phyloP scores from a whole-genome alignment of 1,284 basidiomycete species.

The Trametes polyzona region DNA sequence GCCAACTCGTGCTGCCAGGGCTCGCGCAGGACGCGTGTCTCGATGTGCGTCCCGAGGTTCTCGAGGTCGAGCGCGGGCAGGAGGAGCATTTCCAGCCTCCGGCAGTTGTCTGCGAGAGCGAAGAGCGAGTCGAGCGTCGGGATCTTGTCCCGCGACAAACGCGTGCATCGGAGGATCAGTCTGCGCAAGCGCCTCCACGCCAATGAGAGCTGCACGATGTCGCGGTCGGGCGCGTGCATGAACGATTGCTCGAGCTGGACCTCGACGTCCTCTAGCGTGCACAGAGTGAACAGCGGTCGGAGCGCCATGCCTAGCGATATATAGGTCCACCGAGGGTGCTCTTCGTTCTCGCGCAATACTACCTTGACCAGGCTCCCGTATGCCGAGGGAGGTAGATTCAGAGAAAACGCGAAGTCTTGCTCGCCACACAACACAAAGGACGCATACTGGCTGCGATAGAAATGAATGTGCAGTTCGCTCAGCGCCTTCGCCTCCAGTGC shows the following conservation, averaged over 20 bases:
- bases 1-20: neutral
- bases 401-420: constrained; percentile 9
- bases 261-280: constrained; percentile 16
- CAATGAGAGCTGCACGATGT: constrained; percentile 3
- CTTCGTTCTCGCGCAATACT: constrained; percentile 3
- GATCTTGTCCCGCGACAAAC: neutral
- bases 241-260: constrained; percentile 6
- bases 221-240: constrained; percentile 6
- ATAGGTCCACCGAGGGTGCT: constrained; percentile 2
- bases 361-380: constrained; percentile 5
- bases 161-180: constrained; percentile 11
- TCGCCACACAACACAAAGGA: neutral
- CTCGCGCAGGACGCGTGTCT: neutral
- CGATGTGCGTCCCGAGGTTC: neutral
- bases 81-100: constrained; percentile 2
- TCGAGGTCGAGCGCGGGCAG: constrained; percentile 12
- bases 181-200: constrained; percentile 11
- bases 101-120: constrained; percentile 7
- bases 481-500: constrained; percentile 5
- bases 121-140: constrained; percentile 7
- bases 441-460: constrained; percentile 11
- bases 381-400: neutral
- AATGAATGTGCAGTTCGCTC: neutral
- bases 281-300: constrained; percentile 9
- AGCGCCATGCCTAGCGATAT: constrained; percentile 5